Evolutionary conservation across 1,284 basidiomycete species (phyloP).

Genomic region (Sporisorium graminicola): DNA sequence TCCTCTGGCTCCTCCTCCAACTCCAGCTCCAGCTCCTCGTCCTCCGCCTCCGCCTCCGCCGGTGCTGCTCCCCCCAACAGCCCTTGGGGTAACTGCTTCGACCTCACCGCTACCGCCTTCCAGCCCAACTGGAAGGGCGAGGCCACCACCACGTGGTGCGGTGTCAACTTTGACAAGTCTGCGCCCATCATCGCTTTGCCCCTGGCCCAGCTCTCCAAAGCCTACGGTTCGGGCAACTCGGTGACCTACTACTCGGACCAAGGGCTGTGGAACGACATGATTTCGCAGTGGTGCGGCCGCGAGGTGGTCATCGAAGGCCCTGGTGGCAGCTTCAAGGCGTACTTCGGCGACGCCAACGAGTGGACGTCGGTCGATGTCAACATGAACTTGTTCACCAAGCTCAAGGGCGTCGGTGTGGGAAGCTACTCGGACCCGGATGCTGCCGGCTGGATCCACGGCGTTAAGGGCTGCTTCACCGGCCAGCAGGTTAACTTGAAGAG

Average conservation of each 20-base stretch:
- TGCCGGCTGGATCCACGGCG: constrained; percentile 39
- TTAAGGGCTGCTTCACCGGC: constrained; percentile 50
- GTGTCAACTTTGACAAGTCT: constrained; percentile 44
- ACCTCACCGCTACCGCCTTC: constrained; percentile 46
- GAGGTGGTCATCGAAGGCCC: constrained; percentile 42
- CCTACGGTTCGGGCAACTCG: constrained; percentile 26
- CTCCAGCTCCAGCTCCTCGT: background rate
- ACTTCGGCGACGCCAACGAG: constrained; percentile 48
- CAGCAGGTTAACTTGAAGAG: constrained; percentile 32
- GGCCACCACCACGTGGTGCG: constrained; percentile 53
- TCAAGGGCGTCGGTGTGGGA: constrained; percentile 31
- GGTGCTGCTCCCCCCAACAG: constrained; percentile 44
- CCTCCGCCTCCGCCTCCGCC: constrained; percentile 13
- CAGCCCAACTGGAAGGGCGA: constrained; percentile 54
- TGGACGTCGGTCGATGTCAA: constrained; percentile 51
- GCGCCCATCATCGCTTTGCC: constrained; percentile 47
- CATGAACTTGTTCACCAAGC: constrained; percentile 47
- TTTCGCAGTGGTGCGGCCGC: constrained; percentile 47
- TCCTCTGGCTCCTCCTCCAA: constrained; percentile 11
- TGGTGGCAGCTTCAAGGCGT: constrained; percentile 44
- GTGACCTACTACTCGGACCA: constrained; percentile 51
- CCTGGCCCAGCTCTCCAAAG: constrained; percentile 40
- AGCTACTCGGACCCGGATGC: constrained; percentile 36
- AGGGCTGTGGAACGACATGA: constrained; percentile 36
- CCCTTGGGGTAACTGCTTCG: constrained; percentile 51